Base-by-base conservation (phyloP, 345 rosid species). In the Eucalyptus albens region DNA sequence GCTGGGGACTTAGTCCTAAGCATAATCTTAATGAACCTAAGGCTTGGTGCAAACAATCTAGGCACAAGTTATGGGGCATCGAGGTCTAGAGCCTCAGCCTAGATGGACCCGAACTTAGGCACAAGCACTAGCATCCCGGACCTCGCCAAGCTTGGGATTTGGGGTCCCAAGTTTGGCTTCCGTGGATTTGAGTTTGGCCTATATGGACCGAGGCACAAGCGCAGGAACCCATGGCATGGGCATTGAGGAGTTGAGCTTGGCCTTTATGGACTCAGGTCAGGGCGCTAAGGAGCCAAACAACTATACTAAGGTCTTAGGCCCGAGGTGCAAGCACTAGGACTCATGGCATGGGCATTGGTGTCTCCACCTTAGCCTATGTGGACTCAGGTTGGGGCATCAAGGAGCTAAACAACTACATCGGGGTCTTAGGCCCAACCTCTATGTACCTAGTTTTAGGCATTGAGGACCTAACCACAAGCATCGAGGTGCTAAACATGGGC, bases 21-120 rank as follows among this genome's bases (percentile, higher is more conserved):
- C 62, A 13, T 56, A 24, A 56, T 24, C 11, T 56, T 56, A 9
- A 56, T 56, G 62, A 56, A 56, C 29, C 62, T 2, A 1, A 56
- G 62, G 62, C 2, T 0, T 6, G 1, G 0, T 2, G 62, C 5
- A 56, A 24, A 0, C 0, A 0, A 56, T 22, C 2, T 4, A 7
- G 10, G 56, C 24, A 53, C 10, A 53, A 19, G 56, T 53, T 3
- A 2, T 19, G 24, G 0, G 24, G 0, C 56, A 53, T 53, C 0
- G 12, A 55, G 6, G 12, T 56, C 0, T 24, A 22, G 27, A 56
- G 29, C 13, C 29, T 24, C 6, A 0, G 1, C 62, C 29, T 56
- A 1, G 3, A 56, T 56, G 62, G 6, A 56, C 62, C 60, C 1
- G 1, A 0, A 56, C 62, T 10, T 9, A 24, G 62, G 13, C 62